These are phyloP conservation scores for Leersia perrieri DNA, from an alignment of 176 grass and related monocot species.

Conservation along the genomic window DNA sequence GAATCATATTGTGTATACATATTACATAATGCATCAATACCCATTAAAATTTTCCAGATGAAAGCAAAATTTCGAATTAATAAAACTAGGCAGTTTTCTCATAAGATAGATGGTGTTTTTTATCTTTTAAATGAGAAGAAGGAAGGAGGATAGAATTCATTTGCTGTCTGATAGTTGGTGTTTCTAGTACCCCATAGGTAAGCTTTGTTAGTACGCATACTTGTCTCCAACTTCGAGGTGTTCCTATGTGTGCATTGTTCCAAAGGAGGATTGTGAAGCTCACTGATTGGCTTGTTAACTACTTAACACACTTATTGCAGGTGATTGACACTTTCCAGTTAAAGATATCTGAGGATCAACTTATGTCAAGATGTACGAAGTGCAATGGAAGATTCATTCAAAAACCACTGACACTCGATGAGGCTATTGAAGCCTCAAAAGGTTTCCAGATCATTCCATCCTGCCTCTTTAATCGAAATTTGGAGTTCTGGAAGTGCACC, in stretches of 20 bases:
- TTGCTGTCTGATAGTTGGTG: not conserved
- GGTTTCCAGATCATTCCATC: slow-evolving; percentile 91
- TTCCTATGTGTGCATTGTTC: slow-evolving; percentile 10
- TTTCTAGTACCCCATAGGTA: not conserved
- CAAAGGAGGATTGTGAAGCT: not conserved
- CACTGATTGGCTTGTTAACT: slow-evolving; percentile 30
- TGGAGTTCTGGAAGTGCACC: slow-evolving; percentile 97
- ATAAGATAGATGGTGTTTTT: not conserved
- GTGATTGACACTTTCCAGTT: slow-evolving; percentile 86
- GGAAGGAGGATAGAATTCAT: not conserved
- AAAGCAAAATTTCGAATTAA: not conserved
- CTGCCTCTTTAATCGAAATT: slow-evolving; percentile 79
- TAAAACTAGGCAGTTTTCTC: not conserved
- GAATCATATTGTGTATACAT: not conserved
- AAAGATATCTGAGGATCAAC: slow-evolving; percentile 81
- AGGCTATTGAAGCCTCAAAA: slow-evolving; percentile 85
- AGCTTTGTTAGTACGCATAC: not conserved
- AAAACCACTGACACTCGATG: slow-evolving; percentile 77
- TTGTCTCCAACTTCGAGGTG: not conserved
- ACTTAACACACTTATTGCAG: slow-evolving; percentile 35
- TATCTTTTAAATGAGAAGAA: not conserved
- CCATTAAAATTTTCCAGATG: not conserved
- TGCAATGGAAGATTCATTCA: slow-evolving; percentile 98
- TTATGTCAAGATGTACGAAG: slow-evolving; percentile 98
- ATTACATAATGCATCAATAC: too few relatives aligned